Conservation (phyloP, 2,329 filamentous ascomycete species). For the Colletotrichum tabaci region DNA sequence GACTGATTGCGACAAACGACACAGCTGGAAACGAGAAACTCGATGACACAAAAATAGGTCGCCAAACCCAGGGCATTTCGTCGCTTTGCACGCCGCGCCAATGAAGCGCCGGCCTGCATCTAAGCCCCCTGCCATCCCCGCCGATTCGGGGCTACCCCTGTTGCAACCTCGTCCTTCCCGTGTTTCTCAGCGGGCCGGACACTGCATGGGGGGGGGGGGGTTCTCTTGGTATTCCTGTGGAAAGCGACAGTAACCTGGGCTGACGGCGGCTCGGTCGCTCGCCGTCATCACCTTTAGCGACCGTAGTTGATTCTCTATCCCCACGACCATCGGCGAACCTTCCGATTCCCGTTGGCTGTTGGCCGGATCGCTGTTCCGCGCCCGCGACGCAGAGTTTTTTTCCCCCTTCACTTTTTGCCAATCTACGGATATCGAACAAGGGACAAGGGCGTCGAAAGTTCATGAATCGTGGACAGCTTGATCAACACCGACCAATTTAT, state of each 20-base stretch:
- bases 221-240: conserved; percentile 23
- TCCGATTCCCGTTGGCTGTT: conserved; percentile 4
- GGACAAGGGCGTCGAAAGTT: conserved; percentile 2
- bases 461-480: conserved; percentile 22
- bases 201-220: conserved; percentile 28
- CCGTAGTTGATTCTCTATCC: conserved; percentile 7
- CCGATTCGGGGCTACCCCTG: conserved; percentile 35
- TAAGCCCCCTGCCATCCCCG: conserved; percentile 36
- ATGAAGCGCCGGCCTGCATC: conserved; percentile 34
- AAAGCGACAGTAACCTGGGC: not conserved
- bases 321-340: conserved; percentile 11
- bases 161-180: conserved; percentile 17
- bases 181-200: conserved; percentile 39
- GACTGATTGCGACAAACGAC: conserved; percentile 20
- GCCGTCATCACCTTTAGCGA: conserved; percentile 15
- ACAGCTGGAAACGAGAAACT: conserved; percentile 11
- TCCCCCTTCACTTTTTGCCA: not conserved
- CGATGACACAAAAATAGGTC: conserved; percentile 37
- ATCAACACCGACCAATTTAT: conserved; percentile 20
- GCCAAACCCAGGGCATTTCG: conserved; percentile 15
- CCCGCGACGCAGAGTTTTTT: not conserved
- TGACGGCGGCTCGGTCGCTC: conserved; percentile 17
- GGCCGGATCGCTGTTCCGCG: not conserved
- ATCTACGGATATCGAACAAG: not conserved
- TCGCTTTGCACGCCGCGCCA: conserved; percentile 15